phyloP scores from a whole-genome alignment of 495 filamentous ascomycete genomes.

The Podospora appendiculata region DNA sequence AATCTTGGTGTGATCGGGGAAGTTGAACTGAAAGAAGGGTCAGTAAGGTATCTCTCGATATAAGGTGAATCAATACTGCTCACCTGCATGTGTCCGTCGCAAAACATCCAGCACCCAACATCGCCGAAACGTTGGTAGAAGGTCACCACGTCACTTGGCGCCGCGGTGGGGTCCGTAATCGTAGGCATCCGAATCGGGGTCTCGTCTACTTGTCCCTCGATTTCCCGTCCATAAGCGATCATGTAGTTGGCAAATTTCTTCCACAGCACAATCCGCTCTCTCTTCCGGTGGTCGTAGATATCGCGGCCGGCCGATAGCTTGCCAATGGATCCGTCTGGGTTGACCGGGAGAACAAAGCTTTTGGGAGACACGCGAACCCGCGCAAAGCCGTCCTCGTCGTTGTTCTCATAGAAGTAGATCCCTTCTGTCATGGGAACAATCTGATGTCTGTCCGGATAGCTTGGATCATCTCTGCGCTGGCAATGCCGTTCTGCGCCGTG shows the following conservation, averaged over 20 bases:
- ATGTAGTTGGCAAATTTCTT: conserved; percentile 95
- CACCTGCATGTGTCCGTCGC: conserved; percentile 79
- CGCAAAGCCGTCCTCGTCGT: conserved; percentile 55
- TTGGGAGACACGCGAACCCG: conserved; percentile 53
- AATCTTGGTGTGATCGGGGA: conserved; percentile 94
- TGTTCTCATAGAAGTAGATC: conserved; percentile 76
- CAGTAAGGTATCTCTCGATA: not conserved
- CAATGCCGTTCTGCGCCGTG: conserved; percentile 56
- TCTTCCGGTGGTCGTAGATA: conserved; percentile 60
- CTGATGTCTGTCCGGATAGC: conserved; percentile 53
- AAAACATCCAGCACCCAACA: conserved; percentile 83
- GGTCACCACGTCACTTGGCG: conserved; percentile 59
- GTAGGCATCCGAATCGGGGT: conserved; percentile 39
- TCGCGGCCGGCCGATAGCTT: conserved; percentile 44
- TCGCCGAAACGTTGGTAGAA: conserved; percentile 87
- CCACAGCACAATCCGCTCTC: conserved; percentile 71
- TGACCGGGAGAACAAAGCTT: conserved; percentile 48
- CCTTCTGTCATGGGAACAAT: conserved; percentile 56
- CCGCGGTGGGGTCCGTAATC: conserved; percentile 35
- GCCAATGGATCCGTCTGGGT: conserved; percentile 44
- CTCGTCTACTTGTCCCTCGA: conserved; percentile 35
- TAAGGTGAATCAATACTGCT: not conserved
- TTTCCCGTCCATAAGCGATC: conserved; percentile 53
- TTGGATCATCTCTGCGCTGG: conserved; percentile 43
- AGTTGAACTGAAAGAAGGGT: conserved; percentile 62